Evolutionary conservation across 306 rosid species (phyloP), one percentile per base, ranked within the genome.

Genomic region (Acacia acuminata): DNA sequence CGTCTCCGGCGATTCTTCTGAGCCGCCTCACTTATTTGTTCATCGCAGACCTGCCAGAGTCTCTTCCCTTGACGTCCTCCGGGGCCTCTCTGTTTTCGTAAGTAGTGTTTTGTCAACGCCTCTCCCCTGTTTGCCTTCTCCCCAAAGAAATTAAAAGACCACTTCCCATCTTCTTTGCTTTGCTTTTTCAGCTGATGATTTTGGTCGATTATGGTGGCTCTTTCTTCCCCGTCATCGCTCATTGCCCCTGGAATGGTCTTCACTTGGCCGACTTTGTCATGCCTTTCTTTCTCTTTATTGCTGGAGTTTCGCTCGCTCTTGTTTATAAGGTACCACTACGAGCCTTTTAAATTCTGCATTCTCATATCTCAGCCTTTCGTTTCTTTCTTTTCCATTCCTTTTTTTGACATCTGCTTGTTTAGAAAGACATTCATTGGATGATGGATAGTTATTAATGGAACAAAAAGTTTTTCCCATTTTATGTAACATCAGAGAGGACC

Each of bases 41-140:
- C 24, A 1, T 40, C 20, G 73, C 47, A 51, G 2, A 44, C 14
- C 80, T 44, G 48, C 90, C 24, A 90, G 98, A 44, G 87, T 95
- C 77, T 92, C 89, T 77, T 95, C 98, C 25, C 84, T 94, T 51
- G 98, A 94, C 34, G 97, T 93, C 88, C 93, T 95, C 84, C 97
- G 98, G 19, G 98, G 98, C 72, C 95, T 95, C 87, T 90, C 93
- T 78, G 98, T 95, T 82, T 86, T 95, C 51, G 98, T 94, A 76
- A 84, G 85, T 75, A 0, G 83, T 6, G 83, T 6, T 24, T 24
- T 15, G 83, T 82, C 85, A 63, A 71, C 74, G 50, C 24, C 67
- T 22, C 7, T 44, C 8, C n/a, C 25, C 14, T 13, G 22, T 71
- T 12, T 71, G 50, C 36, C 38, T 71, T 2, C 40, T n/a, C 13